Evolutionary conservation across 176 grass and related monocot genomes (phyloP).

Genomic region (Eremochloa ophiuroides): DNA sequence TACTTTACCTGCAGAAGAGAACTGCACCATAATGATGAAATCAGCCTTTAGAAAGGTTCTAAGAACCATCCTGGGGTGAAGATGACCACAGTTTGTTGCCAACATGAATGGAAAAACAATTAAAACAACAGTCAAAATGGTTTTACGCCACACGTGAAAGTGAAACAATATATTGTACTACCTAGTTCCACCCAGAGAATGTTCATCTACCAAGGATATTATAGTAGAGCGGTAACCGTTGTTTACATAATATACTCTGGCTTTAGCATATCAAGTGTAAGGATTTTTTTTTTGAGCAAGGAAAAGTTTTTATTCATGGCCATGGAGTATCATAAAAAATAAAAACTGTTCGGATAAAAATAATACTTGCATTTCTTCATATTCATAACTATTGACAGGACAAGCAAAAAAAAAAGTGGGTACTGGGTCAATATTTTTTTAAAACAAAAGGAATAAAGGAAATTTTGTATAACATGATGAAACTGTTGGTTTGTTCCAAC

Average conservation of each 20-base stretch:
- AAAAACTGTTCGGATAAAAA: background rate
- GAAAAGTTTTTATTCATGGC: background rate
- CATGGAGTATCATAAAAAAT: background rate
- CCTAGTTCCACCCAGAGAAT: conserved; percentile 1
- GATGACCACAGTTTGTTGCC: background rate
- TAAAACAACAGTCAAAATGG: background rate
- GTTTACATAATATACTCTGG: background rate
- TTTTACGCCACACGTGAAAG: background rate
- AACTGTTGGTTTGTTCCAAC: background rate
- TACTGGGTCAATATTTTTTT: background rate
- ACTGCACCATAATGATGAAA: conserved; percentile 49
- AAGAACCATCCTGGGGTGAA: conserved; percentile 23
- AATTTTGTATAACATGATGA: background rate
- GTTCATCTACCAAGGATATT: background rate
- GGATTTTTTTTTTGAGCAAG: background rate
- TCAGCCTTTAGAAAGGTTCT: conserved; percentile 33
- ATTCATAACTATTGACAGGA: background rate
- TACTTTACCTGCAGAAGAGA: conserved; percentile 77
- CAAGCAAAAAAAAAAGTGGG: background rate
- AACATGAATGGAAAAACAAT: background rate
- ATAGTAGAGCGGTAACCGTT: background rate
- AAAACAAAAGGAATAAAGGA: background rate
- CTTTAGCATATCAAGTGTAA: background rate
- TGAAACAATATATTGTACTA: background rate
- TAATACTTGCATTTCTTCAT: background rate